Percentiles rank a stretch among this genome's conserved stretches.
phyloP scores from a whole-genome alignment of 495 filamentous ascomycete genomes.

The Daldinia caldariorum region DNA sequence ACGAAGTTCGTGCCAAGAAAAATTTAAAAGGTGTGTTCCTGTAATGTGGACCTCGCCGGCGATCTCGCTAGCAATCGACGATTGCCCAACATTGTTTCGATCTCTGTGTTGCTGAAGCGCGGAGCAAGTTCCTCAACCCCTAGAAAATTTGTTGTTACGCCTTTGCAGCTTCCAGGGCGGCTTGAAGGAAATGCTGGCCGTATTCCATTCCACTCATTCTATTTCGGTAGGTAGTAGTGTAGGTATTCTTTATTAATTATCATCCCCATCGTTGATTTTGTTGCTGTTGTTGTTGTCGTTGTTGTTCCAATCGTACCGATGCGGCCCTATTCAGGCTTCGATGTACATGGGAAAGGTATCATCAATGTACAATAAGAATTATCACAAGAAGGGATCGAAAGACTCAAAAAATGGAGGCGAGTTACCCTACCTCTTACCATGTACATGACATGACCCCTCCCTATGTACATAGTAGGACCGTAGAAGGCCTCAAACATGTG shows the following conservation, averaged over 20 bases:
- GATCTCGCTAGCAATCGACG: constrained; percentile 32
- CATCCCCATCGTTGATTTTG: constrained; percentile 23
- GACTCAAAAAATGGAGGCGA: background rate
- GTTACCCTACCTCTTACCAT: too few species aligned
- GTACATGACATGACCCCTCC: too few species aligned
- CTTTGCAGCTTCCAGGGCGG: constrained; percentile 33
- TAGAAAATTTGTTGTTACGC: constrained; percentile 30
- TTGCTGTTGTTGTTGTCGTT: too few species aligned
- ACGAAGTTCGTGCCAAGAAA: constrained; percentile 37
- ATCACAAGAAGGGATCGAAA: background rate
- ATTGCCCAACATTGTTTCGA: constrained; percentile 41
- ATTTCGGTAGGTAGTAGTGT: constrained; percentile 38
- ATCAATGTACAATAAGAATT: background rate
- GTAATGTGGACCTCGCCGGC: constrained; percentile 29
- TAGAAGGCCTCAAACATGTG: too few species aligned
- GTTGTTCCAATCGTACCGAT: constrained; percentile 20
- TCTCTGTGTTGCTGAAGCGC: constrained; percentile 40
- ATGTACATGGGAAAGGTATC: background rate
- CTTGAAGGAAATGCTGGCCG: constrained; percentile 28
- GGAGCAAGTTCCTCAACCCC: constrained; percentile 27
- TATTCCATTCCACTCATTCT: constrained; percentile 29
- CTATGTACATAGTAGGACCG: too few species aligned
- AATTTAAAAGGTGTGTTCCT: constrained; percentile 34
- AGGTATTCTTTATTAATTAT: constrained; percentile 21
- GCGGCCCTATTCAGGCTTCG: background rate